Evolutionary conservation across 2,329 filamentous ascomycete genomes (phyloP).

Genomic region (Aspergillus floridensis): DNA sequence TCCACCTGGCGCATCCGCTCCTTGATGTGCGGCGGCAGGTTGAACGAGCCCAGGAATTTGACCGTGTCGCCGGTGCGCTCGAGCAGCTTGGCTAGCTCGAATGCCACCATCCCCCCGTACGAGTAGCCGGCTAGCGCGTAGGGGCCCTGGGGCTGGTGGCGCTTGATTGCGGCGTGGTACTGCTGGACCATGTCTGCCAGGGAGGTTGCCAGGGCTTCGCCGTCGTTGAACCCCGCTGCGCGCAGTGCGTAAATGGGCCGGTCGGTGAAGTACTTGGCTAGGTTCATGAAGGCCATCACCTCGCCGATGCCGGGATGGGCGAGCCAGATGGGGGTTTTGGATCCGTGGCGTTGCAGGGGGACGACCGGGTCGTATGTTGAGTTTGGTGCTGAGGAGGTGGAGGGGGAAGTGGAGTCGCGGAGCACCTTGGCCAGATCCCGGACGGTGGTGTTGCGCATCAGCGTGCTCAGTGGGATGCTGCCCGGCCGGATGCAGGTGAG

Average conservation of each 20-base stretch:
- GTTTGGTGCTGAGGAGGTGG: constrained; percentile 1
- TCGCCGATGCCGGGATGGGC: constrained; percentile 43
- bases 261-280: constrained; percentile 21
- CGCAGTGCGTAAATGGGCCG: constrained; percentile 17
- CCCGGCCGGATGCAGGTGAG: background rate
- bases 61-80: background rate
- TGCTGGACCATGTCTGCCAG: background rate
- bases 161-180: background rate
- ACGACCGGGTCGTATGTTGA: constrained; percentile 36
- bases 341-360: constrained; percentile 24
- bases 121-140: background rate
- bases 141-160: background rate
- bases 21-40: constrained; percentile 4
- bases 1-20: constrained; percentile 1
- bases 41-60: background rate
- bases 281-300: constrained; percentile 38
- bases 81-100: constrained; percentile 1
- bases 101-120: constrained; percentile 3
- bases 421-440: constrained; percentile 35
- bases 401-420: background rate
- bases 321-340: constrained; percentile 34
- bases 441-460: constrained; percentile 35
- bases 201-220: constrained; percentile 23
- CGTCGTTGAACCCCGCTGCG: constrained; percentile 20
- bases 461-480: background rate